These are phyloP conservation scores for Saprolegnia diclina DNA, from an alignment of 352 stramenopile genomes.

Conservation along the genomic window DNA sequence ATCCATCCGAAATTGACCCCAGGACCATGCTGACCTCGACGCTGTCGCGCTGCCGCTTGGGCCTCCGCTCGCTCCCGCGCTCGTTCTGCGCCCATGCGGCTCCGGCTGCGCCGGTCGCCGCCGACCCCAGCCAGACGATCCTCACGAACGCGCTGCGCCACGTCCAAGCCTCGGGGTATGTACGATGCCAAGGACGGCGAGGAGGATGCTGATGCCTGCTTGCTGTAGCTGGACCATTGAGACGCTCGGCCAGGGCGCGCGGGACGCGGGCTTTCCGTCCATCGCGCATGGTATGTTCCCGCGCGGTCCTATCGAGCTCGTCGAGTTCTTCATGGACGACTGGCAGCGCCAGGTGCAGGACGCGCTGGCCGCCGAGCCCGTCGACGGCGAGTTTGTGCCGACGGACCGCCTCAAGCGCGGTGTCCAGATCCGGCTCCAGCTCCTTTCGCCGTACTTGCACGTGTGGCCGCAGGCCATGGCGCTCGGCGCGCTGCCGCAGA, in stretches of 20 bases:
- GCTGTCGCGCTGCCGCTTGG: neutral
- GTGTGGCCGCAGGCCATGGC: constrained; percentile 53
- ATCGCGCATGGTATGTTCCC: constrained; percentile 79
- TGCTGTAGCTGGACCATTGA: constrained; percentile 63
- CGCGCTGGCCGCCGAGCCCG: constrained; percentile 54
- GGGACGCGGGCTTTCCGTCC: constrained; percentile 61
- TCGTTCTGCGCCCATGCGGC: neutral
- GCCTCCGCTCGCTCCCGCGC: neutral
- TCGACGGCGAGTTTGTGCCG: constrained; percentile 45
- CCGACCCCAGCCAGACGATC: constrained; percentile 23
- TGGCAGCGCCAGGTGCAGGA: constrained; percentile 37
- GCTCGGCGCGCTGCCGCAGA: constrained; percentile 62
- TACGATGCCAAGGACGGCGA: neutral
- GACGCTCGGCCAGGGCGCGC: constrained; percentile 60
- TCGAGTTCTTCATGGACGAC: constrained; percentile 81
- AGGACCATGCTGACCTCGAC: neutral
- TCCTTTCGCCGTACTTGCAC: constrained; percentile 51
- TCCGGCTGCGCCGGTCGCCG: neutral
- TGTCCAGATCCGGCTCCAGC: constrained; percentile 57
- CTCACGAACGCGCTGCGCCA: constrained; percentile 8
- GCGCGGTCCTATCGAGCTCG: constrained; percentile 67
- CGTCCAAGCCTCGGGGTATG: constrained; percentile 19
- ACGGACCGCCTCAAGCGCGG: constrained; percentile 81
- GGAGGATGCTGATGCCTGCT: neutral
- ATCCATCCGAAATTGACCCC: neutral